These are phyloP conservation scores for Penicillium arizonense DNA, from an alignment of 495 filamentous ascomycete genomes.

Conservation along the genomic window DNA sequence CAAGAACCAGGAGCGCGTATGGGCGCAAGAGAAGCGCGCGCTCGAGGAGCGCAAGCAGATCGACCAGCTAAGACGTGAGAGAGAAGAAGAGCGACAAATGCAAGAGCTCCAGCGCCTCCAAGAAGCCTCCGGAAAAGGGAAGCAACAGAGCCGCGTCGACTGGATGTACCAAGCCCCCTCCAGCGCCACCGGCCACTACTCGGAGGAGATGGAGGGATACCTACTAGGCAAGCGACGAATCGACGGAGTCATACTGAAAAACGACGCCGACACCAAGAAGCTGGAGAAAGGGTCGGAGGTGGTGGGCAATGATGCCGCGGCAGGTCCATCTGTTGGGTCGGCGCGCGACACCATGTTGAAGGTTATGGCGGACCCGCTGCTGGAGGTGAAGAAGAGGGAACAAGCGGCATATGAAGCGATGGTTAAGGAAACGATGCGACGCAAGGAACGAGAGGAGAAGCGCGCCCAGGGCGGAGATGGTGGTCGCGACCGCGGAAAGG, in stretches of 20 bases:
- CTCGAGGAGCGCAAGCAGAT: constrained; percentile 92
- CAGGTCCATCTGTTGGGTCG: constrained; percentile 59
- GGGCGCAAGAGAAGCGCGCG: constrained; percentile 87
- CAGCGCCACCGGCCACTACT: constrained; percentile 73
- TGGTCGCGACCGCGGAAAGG: constrained; percentile 22
- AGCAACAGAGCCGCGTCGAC: constrained; percentile 76
- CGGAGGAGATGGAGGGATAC: constrained; percentile 93
- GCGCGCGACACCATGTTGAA: constrained; percentile 77
- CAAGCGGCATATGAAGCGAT: constrained; percentile 86
- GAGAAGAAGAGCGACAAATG: constrained; percentile 88
- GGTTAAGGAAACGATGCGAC: constrained; percentile 79
- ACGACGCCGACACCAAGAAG: constrained; percentile 68
- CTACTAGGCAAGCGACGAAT: constrained; percentile 89
- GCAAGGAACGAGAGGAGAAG: constrained; percentile 64
- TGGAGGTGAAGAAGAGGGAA: constrained; percentile 90
- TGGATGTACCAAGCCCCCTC: constrained; percentile 97
- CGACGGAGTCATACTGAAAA: constrained; percentile 79
- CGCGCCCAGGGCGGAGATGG: constrained; percentile 36
- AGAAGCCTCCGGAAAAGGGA: constrained; percentile 81
- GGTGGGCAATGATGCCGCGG: constrained; percentile 57
- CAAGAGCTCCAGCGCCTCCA: constrained; percentile 89
- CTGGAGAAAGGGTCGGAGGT: constrained; percentile 76
- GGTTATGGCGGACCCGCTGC: constrained; percentile 82
- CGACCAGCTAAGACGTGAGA: constrained; percentile 83
- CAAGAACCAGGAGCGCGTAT: constrained; percentile 80